Base-by-base conservation (phyloP, 164 flowering plant genomes). In the Tetracentron sinense region DNA sequence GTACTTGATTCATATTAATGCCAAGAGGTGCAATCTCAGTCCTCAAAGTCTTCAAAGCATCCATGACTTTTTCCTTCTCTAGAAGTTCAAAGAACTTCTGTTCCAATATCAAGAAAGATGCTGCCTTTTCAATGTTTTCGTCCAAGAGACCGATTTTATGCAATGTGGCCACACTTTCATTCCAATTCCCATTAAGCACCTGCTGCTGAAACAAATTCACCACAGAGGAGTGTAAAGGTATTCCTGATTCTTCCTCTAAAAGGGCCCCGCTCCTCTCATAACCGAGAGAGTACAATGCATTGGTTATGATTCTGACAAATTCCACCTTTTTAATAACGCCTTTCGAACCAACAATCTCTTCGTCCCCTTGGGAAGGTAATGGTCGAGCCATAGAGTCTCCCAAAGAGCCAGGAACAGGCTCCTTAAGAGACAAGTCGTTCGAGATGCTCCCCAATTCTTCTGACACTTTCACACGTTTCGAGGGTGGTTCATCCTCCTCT, bases 241-340 rank as follows among this genome's bases (percentile, higher is more conserved):
- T 90, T 54, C 97, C 97, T 10, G 97, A 90, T 63, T 92, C 96
- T 74, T 89, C 96, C 79, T 89, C 94, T 15, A 92, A 65, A 77
- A 62, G 77, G 47, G 88, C 87, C 30, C 94, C 89, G 42, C 82
- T 82, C 62, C 66, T 81, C 21, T 70, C 66, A 69, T 83, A 88
- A 28, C 95, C 97, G 63, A 90, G 89, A 64, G 95, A 88, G 49
- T 88, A 83, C 35, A 90, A 75, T 53, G 92, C 92, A 57, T 77
- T 84, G n/a, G 89, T 72, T 58, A 90, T 85, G 35, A 88, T 85
- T 67, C 81, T 65, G 26, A 90, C 87, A 75, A 90, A 82, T 68
- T 90, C 97, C 7, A 68, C 78, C 61, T 75, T 77, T 70, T 79
- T 88, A 46, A 90, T 80, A 17, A 83, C 72, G 63, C 89, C 84